These are phyloP conservation scores for Boletus vinaceobasis DNA, from an alignment of 768 basidiomycete genomes.

Conservation along the genomic window DNA sequence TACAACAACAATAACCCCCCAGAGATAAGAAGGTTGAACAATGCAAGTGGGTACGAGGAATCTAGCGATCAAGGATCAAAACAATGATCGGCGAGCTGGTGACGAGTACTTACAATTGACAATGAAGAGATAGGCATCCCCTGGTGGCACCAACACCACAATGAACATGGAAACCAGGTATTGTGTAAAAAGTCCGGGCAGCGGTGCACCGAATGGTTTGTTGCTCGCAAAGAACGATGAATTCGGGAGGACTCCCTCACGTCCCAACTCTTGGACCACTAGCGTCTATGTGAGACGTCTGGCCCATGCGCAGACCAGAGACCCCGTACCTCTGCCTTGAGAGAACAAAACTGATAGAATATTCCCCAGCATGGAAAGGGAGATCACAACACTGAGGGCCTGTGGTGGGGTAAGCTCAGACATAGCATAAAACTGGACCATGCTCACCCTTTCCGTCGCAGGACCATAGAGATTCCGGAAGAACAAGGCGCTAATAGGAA, in stretches of 20 bases:
- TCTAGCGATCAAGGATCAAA: slow-evolving; percentile 34
- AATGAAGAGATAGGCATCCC: slow-evolving; percentile 73
- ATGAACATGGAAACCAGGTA: slow-evolving; percentile 57
- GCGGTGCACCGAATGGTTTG: slow-evolving; percentile 66
- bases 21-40: slow-evolving; percentile 60
- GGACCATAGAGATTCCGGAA: slow-evolving; percentile 72
- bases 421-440: neutral
- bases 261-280: slow-evolving; percentile 74
- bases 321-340: slow-evolving; percentile 56
- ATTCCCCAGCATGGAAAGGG: slow-evolving; percentile 63
- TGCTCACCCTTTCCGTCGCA: slow-evolving; percentile 51
- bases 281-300: slow-evolving; percentile 3
- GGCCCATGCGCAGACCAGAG: neutral
- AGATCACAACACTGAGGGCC: slow-evolving; percentile 59
- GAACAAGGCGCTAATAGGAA: slow-evolving; percentile 52
- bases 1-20: slow-evolving; percentile 63
- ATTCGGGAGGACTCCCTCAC: slow-evolving; percentile 66
- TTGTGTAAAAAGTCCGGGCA: slow-evolving; percentile 59
- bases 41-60: slow-evolving; percentile 51
- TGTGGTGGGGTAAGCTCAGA: slow-evolving; percentile 23
- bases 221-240: slow-evolving; percentile 68
- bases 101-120: slow-evolving; percentile 49
- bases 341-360: slow-evolving; percentile 60
- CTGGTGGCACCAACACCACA: slow-evolving; percentile 57
- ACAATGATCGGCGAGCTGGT: neutral